Base-by-base conservation (phyloP, 179 eudicot genomes). In the Patellifolia procumbens region DNA sequence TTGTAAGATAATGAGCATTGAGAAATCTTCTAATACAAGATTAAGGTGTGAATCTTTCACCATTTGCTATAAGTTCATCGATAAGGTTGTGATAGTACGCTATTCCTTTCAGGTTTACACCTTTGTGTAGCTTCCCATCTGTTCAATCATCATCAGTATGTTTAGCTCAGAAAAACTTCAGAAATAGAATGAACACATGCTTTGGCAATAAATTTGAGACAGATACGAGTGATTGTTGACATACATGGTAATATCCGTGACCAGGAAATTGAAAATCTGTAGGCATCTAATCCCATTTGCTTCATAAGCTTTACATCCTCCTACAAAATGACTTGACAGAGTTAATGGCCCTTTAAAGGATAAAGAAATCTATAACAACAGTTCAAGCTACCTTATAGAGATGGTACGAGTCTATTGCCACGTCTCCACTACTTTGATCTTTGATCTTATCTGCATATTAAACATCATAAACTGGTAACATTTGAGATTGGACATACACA, bases 201-300 rank as follows among this genome's bases (percentile, higher is more conserved):
- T 65, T 20, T 16, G 62, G 24, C 7, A 53, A 70, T 15, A 13
- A 24, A 34, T 35, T 34, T 35, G 26, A 22, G 45, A 48, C 22
- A 39, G 49, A 29, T 7, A 35, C 67, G 19, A 65, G 62, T 26
- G 16, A 13, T 22, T 4, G 8, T 31, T 65, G 17, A 63, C 35
- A 49, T 87, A 89, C 94, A 43, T 45, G 94, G 94, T 72, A 90
- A 72, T 26, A 90, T 7, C 60, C 95, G 62, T 5, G 95, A 9
- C 95, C 95, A 90, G 12, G 91, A 87, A 60, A 90, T 83, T 48
- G 95, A 90, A 48, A 90, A 73, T 82, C 92, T 84, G 76, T 89
- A 90, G 37, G 81, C 83, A 72, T 83, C 85, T 59, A 90, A 39
- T 74, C 88, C 89, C 64, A 84, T 78, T 46, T 76, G 55, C 78